Evolutionary conservation across 2,329 filamentous ascomycete genomes (phyloP).

Genomic region (Teratosphaeria nubilosa): DNA sequence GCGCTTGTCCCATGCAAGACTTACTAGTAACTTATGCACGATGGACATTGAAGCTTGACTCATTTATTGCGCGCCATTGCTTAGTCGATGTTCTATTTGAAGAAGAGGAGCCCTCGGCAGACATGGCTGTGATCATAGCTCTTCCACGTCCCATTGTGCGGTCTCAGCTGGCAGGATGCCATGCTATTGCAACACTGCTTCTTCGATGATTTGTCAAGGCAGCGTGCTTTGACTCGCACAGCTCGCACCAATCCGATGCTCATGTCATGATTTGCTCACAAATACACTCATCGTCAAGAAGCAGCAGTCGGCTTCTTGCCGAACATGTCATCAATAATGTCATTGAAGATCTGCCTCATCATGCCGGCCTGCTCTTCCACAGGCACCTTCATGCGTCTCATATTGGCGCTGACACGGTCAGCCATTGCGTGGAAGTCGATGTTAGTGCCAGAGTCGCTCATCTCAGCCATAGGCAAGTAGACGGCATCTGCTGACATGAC

Average conservation of each 20-base stretch:
- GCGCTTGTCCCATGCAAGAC: not conserved
- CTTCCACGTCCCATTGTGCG: not conserved
- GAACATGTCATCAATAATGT: conserved; percentile 41
- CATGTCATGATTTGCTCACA: not conserved
- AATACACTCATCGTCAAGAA: not conserved
- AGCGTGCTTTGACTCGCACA: not conserved
- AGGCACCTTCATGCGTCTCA: conserved; percentile 23
- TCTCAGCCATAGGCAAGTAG: conserved; percentile 47
- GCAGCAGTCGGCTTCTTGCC: conserved; percentile 14
- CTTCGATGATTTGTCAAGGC: not conserved
- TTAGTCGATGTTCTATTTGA: not conserved
- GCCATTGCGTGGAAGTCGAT: conserved; percentile 49
- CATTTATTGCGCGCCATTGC: not conserved
- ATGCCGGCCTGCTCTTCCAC: conserved; percentile 34
- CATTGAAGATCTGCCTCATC: conserved; percentile 33
- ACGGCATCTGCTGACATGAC: conserved; percentile 41
- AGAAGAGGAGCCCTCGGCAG: not conserved
- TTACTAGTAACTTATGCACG: not conserved
- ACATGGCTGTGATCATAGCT: not conserved
- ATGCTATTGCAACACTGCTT: not conserved
- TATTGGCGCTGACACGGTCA: conserved; percentile 28
- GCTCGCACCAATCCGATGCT: not conserved
- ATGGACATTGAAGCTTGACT: not conserved
- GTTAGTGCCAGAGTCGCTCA: conserved; percentile 46
- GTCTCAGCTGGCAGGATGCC: not conserved